Evolutionary conservation across 1,284 basidiomycete species (phyloP).

Genomic region (Cutaneotrichosporon sp.): DNA sequence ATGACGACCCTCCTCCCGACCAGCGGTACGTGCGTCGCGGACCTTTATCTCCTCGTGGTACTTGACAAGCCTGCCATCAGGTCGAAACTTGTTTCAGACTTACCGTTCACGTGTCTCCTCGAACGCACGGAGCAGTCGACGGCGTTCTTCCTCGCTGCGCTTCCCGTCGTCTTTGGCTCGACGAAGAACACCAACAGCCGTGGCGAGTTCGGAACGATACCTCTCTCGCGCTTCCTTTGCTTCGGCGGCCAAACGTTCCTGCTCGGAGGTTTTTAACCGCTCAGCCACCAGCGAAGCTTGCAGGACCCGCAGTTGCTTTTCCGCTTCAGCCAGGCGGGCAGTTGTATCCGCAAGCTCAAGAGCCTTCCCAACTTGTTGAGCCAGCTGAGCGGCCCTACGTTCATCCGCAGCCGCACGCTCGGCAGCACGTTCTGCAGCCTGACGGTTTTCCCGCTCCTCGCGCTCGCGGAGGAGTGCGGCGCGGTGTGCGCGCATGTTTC

Average conservation of each 20-base stretch:
- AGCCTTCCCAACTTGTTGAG: not conserved
- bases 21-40: conserved; percentile 38
- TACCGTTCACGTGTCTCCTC: conserved; percentile 42
- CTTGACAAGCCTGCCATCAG: conserved; percentile 26
- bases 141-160: conserved; percentile 42
- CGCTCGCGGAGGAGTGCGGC: not conserved
- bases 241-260: conserved; percentile 17
- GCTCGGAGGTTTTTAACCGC: conserved; percentile 26
- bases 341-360: conserved; percentile 23
- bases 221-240: not conserved
- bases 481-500: not conserved
- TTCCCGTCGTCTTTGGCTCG: conserved; percentile 40
- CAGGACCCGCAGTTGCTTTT: conserved; percentile 36
- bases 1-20: conserved; percentile 40
- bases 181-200: conserved; percentile 36
- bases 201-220: conserved; percentile 40
- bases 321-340: conserved; percentile 29
- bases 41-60: conserved; percentile 43
- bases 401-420: not conserved
- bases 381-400: not conserved
- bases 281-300: conserved; percentile 45
- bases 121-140: conserved; percentile 29
- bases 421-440: not conserved
- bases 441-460: not conserved
- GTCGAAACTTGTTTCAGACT: conserved; percentile 11